These are phyloP conservation scores for Mycena capillaripes DNA, from an alignment of 768 basidiomycete genomes.

Conservation along the genomic window DNA sequence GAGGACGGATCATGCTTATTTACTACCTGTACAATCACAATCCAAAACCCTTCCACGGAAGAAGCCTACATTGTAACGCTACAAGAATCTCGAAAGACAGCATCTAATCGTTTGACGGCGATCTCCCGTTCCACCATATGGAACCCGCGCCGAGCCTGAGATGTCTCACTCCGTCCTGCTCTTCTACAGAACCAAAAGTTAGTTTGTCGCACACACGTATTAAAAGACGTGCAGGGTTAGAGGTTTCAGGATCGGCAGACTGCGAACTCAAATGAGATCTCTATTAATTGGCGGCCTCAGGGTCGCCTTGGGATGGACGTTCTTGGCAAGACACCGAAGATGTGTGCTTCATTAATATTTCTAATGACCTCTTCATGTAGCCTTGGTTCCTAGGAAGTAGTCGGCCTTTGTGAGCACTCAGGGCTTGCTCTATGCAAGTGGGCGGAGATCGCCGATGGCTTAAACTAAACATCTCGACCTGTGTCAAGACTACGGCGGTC, in stretches of 20 bases:
- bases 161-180: neutral
- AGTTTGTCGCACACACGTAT: conserved; percentile 8
- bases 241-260: neutral
- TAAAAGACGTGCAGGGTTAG: neutral
- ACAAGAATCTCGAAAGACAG: neutral
- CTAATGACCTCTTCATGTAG: no score
- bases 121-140: neutral
- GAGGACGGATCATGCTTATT: neutral
- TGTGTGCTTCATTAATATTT: neutral
- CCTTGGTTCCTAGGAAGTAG: neutral
- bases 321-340: no score
- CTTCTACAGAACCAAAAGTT: neutral
- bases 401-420: neutral
- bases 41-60: neutral
- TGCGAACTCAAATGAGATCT: no score
- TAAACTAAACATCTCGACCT: no score
- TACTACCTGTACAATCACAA: neutral
- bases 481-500: no score
- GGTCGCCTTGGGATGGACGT: no score
- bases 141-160: conserved; percentile 8
- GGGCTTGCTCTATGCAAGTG: no score
- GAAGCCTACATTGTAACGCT: conserved; percentile 1
- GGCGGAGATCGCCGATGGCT: neutral
- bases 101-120: neutral
- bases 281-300: no score